Base-by-base conservation (phyloP, 106 monocot species). In the Allium fistulosum region DNA sequence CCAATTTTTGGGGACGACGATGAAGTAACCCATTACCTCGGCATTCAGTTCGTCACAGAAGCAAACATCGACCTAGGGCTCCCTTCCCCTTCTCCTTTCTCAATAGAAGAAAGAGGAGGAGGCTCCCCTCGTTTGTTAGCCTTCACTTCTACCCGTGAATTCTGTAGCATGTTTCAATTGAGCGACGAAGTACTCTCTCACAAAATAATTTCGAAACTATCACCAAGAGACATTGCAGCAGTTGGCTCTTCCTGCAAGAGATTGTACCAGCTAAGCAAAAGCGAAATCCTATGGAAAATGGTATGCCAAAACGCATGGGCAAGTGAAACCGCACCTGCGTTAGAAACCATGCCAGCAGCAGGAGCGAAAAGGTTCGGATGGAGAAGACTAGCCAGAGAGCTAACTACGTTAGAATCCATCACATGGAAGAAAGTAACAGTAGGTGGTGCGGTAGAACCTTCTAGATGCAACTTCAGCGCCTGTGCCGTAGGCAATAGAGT, bases 271-370 rank as follows among this genome's bases (percentile, higher is more conserved):
- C 49, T 91, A 27, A 73, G 88, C 9, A 88, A 84, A 68, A 83
- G 80, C 62, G 95, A 96, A 59, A 80, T 84, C 82, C 83, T 96
- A 16, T 96, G 95, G 95, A 76, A 83, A 67, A 83, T 91, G 88
- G 91, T 96, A 46, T 96, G 95, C 65, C 91, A 96, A 70, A 91
- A 84, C 81, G 91, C 91, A 48, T 96, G 95, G 95, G 95, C 85
- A 10, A 78, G 58, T 8, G 95, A 96, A 57, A 74, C 85, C 14
- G 88, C 95, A 67, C 80, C 71, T 56, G 91, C 85, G 8, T 60
- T 95, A 51, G 88, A 91, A 70, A 76, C 82, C 16, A 85, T 85
- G 8, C 74, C 79, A 28, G 88, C 74, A 71, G 76, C 84, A 37
- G 88, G 72, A 71, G 78, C 84, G 26, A 90, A 77, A 79, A 72